Conservation (phyloP, 176 grass and related monocot species). For the Paspalum vaginatum region DNA sequence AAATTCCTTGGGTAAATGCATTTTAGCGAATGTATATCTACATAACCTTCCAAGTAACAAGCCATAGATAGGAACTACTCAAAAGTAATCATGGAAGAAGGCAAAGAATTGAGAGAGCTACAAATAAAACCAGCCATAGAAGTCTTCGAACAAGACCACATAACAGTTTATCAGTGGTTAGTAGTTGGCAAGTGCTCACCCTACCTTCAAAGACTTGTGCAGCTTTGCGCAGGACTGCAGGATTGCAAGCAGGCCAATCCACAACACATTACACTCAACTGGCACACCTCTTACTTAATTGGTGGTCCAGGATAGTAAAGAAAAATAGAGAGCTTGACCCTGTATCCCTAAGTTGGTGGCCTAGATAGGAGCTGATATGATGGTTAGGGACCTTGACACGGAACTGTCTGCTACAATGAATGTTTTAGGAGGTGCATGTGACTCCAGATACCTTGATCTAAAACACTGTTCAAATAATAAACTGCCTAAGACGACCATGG, state of each 20-base stretch:
- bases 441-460: slow-evolving; percentile 5
- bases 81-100: slow-evolving; percentile 6
- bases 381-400: slow-evolving; percentile 15
- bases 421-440: slow-evolving; percentile 15
- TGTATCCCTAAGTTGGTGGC: background rate
- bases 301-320: background rate
- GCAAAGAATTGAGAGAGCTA: background rate
- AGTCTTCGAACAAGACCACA: background rate
- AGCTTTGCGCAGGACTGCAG: background rate
- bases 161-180: slow-evolving; percentile 6
- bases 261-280: background rate
- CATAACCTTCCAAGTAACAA: too few species aligned
- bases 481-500: background rate
- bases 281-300: background rate
- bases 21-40: slow-evolving; percentile 5
- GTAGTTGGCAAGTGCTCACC: background rate
- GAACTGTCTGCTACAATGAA: slow-evolving; percentile 25
- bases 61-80: too few species aligned
- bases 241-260: background rate
- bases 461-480: background rate
- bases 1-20: background rate
- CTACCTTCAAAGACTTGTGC: background rate
- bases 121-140: background rate
- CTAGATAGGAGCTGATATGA: background rate
- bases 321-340: background rate